These are phyloP conservation scores for Lepidium aucheri DNA, from an alignment of 345 rosid species.

Conservation along the genomic window DNA sequence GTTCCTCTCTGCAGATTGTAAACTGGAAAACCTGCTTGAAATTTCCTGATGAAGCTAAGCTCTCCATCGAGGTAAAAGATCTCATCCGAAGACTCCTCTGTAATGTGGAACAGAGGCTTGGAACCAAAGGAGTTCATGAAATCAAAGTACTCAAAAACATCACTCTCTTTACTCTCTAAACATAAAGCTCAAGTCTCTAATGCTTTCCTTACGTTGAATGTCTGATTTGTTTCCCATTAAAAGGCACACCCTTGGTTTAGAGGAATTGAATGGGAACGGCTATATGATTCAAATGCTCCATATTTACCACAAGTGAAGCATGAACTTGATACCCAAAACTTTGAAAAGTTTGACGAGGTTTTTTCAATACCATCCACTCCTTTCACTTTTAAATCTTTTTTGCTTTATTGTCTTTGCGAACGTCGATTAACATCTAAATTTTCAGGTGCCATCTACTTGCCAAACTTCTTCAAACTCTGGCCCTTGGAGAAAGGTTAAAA, in stretches of 20 bases:
- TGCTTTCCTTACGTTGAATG: not conserved
- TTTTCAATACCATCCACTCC: not conserved
- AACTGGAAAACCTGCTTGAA: slow-evolving; percentile 59
- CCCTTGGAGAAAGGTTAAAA: slow-evolving; percentile 59
- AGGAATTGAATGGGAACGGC: slow-evolving; percentile 50
- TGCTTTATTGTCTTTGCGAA: not conserved
- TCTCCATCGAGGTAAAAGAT: slow-evolving; percentile 53
- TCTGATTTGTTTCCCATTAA: not conserved
- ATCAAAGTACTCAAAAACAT: slow-evolving; percentile 38
- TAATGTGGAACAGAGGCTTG: slow-evolving; percentile 58
- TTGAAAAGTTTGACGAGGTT: slow-evolving; percentile 71
- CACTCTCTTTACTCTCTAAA: slow-evolving; percentile 9
- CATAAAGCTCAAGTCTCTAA: not conserved
- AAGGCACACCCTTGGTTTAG: slow-evolving; percentile 59
- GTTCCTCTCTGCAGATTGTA: slow-evolving; percentile 47
- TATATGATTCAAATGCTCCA: slow-evolving; percentile 55
- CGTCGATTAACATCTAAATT: not conserved
- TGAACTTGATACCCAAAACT: slow-evolving; percentile 60
- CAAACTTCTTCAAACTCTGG: slow-evolving; percentile 37
- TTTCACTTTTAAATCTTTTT: not conserved
- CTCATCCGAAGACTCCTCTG: slow-evolving; percentile 54
- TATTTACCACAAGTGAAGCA: slow-evolving; percentile 55
- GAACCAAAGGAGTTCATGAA: slow-evolving; percentile 57
- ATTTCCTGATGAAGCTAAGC: slow-evolving; percentile 57
- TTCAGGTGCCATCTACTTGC: slow-evolving; percentile 17